Evolutionary conservation across 2,329 filamentous ascomycete species (phyloP), one percentile per base, ranked within the genome.

Genomic region (Xylariaceae sp.): DNA sequence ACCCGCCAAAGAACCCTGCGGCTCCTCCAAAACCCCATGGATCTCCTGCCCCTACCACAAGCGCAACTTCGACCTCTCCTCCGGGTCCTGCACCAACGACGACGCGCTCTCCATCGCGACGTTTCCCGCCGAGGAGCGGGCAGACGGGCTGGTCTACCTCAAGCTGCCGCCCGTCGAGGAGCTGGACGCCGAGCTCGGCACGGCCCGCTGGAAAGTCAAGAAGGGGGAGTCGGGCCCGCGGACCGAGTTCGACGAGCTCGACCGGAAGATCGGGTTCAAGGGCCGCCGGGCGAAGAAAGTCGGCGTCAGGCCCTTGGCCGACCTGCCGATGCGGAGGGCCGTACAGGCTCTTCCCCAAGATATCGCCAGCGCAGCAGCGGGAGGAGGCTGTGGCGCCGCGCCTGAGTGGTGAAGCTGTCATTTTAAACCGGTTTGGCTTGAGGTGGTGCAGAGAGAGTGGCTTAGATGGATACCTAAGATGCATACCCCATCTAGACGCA

Each of bases 1-100:
- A 57, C 53, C 35, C 53, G 43, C 35, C 40, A 59, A 49, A 30
- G 42, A 58, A 32, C 50, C 53, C 16, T 52, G 45, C 42, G 43
- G 36, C 27, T 26, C 36, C 35, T 8, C 55, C 27, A 60, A 57
- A n/a, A 56, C 66, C 55, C 85, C 92, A n/a, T 96, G 88, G 86
- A 83, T 96, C 15, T 91, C 87, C 1, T 96, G 91, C 67, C 92
- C 92, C 0, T 85, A 88, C 72, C 92, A 96, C 77, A 96, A 96
- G 77, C 85, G 91, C 61, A 96, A 96, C 75, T 96, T 88, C 70
- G 85, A 91, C 67, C 83, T 96, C 36, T 80, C 79, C 32, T 81
- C 83, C 0, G 91, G 91, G 1, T 78, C 81, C 15, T 95, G 92
- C 73, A 83, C 81, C 46, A 93, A 87, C 67, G 91, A 96, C 70